A percentile compares a stretch with the other conserved stretches of the same genome.
phyloP scores from a whole-genome alignment of 1,284 basidiomycete genomes.

The Amylostereum areolatum region DNA sequence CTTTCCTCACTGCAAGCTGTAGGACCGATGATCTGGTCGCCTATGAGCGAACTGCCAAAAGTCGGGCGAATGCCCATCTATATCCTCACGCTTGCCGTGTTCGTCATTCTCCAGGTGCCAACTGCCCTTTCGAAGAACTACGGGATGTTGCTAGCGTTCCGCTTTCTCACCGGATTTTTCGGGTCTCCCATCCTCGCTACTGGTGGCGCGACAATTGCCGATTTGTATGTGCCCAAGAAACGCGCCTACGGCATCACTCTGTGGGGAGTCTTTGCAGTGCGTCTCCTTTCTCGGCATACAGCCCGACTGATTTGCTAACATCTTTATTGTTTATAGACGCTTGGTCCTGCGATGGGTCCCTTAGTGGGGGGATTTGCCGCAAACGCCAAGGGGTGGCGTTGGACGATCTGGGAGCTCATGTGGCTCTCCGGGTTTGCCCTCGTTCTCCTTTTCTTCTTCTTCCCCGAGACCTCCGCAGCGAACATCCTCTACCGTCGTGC shows the following conservation, averaged over 20 bases:
- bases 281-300: too few relatives aligned
- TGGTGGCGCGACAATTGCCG: slow-evolving; percentile 29
- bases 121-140: slow-evolving; percentile 53
- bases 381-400: slow-evolving; percentile 35
- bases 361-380: slow-evolving; percentile 41
- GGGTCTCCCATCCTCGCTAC: slow-evolving; percentile 30
- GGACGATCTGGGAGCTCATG: slow-evolving; percentile 51
- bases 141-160: slow-evolving; percentile 50
- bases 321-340: background rate
- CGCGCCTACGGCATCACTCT: slow-evolving; percentile 52
- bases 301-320: too few relatives aligned
- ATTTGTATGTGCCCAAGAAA: slow-evolving; percentile 43
- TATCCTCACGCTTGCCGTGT: slow-evolving; percentile 45
- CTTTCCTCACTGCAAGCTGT: too few relatives aligned
- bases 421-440: slow-evolving; percentile 40
- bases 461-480: slow-evolving; percentile 42
- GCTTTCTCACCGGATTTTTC: slow-evolving; percentile 58
- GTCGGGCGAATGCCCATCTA: slow-evolving; percentile 42
- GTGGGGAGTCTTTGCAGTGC: slow-evolving; percentile 52
- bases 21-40: slow-evolving; percentile 30
- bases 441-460: slow-evolving; percentile 34
- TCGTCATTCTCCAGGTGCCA: slow-evolving; percentile 50
- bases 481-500: slow-evolving; percentile 38
- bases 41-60: slow-evolving; percentile 41
- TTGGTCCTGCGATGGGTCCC: slow-evolving; percentile 32